Percentiles rank a stretch among this genome's conserved stretches.
These are phyloP conservation scores for Eurotiales sp. DNA, from an alignment of 2,329 filamentous ascomycete genomes.

Conservation along the genomic window DNA sequence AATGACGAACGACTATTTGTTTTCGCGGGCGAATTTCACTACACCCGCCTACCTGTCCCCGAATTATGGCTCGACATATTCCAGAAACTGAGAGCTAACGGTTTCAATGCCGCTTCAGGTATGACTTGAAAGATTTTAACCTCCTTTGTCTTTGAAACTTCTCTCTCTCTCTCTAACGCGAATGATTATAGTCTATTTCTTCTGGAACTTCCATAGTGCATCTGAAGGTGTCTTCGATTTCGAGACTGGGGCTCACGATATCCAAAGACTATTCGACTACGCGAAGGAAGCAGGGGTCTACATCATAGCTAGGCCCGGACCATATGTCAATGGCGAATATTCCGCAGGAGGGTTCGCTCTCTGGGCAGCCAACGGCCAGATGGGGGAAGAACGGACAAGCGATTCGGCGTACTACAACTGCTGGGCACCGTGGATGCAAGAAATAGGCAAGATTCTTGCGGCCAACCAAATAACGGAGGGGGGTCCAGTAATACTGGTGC, in stretches of 20 bases:
- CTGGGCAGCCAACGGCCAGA: slow-evolving; percentile 47
- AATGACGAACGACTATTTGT: slow-evolving; percentile 49
- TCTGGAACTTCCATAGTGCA: slow-evolving; percentile 31
- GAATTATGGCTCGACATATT: slow-evolving; percentile 55
- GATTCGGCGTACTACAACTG: slow-evolving; percentile 43
- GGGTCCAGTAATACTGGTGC: slow-evolving; percentile 71
- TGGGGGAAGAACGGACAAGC: slow-evolving; percentile 42
- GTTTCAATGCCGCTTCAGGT: slow-evolving; percentile 48
- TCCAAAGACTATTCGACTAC: slow-evolving; percentile 49
- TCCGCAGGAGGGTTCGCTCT: slow-evolving; percentile 46
- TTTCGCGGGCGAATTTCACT: slow-evolving; percentile 52
- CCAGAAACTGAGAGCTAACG: slow-evolving; percentile 52
- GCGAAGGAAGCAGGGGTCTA: slow-evolving; percentile 52
- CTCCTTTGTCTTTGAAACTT: too few relatives aligned
- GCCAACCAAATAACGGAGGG: slow-evolving; percentile 74
- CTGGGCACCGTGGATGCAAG: slow-evolving; percentile 48
- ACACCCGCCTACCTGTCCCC: slow-evolving; percentile 51
- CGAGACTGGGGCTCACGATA: slow-evolving; percentile 48
- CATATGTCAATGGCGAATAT: slow-evolving; percentile 52
- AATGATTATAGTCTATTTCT: slow-evolving; percentile 23
- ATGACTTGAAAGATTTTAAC: neutral
- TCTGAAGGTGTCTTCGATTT: slow-evolving; percentile 49
- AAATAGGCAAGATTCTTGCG: slow-evolving; percentile 47
- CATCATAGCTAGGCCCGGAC: slow-evolving; percentile 50
- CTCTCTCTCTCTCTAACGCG: too few relatives aligned